Evolutionary conservation across 2,329 filamentous ascomycete species (phyloP).

Genomic region (Dactylonectria macrodidyma): DNA sequence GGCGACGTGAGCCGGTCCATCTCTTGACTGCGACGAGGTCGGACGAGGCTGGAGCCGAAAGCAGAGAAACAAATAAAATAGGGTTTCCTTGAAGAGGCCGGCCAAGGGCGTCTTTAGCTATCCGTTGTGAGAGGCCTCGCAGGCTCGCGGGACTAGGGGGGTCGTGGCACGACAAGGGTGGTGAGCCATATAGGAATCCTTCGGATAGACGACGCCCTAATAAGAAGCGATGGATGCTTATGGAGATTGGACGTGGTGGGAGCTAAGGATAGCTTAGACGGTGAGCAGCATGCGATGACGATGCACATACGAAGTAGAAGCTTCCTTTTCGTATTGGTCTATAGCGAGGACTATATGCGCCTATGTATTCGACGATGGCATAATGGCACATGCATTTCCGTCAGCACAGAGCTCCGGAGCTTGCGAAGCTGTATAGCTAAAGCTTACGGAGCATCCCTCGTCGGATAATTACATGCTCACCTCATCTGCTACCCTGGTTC

Average conservation of each 20-base stretch:
- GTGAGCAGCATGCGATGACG: background rate
- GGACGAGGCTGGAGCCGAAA: constrained; percentile 1
- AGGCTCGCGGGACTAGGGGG: constrained; percentile 21
- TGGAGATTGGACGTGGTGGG: constrained; percentile 11
- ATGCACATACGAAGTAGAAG: background rate
- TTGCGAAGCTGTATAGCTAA: background rate
- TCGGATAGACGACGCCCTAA: constrained; percentile 22
- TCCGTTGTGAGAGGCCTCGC: constrained; percentile 24
- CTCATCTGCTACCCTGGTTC: constrained; percentile 3
- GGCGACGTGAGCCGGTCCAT: constrained; percentile 21
- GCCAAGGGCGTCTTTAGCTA: constrained; percentile 13
- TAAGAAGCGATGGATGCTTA: constrained; percentile 7
- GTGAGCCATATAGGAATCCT: constrained; percentile 26
- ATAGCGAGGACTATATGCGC: background rate
- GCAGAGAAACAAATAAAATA: constrained; percentile 5
- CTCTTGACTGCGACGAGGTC: background rate
- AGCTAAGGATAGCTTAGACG: background rate
- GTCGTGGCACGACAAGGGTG: constrained; percentile 27
- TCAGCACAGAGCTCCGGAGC: background rate
- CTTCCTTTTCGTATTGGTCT: background rate
- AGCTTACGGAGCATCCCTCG: constrained; percentile 2
- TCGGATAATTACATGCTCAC: background rate
- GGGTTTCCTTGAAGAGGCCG: background rate
- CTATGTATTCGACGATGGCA: background rate
- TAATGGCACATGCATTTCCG: background rate